These are phyloP conservation scores for Exserohilum rostratum DNA, from an alignment of 2,329 filamentous ascomycete genomes.

Conservation along the genomic window DNA sequence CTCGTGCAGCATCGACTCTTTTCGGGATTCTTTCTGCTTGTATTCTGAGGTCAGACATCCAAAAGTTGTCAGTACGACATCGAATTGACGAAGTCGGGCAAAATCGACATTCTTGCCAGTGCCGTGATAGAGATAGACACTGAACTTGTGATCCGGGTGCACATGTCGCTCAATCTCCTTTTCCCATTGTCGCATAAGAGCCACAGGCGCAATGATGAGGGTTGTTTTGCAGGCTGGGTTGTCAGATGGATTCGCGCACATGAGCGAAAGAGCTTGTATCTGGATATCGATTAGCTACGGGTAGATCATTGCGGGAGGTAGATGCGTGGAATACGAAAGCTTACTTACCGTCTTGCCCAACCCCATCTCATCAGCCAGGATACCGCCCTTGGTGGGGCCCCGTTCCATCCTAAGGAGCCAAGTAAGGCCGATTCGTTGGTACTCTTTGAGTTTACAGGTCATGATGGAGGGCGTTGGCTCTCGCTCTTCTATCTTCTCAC, in stretches of 20 bases:
- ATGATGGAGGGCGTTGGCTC: conserved; percentile 74
- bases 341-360: conserved; percentile 75
- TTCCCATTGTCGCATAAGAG: conserved; percentile 83
- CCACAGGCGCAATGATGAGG: conserved; percentile 81
- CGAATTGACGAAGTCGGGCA: conserved; percentile 66
- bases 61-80: conserved; percentile 81
- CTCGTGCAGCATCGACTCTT: conserved; percentile 52
- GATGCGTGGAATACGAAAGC: not conserved
- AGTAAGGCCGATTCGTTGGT: conserved; percentile 77
- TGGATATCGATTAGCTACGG: conserved; percentile 1
- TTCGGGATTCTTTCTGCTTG: conserved; percentile 63
- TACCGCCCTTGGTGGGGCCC: conserved; percentile 73
- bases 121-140: conserved; percentile 73
- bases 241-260: conserved; percentile 69
- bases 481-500: conserved; percentile 59
- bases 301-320: not conserved
- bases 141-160: conserved; percentile 63
- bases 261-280: conserved; percentile 74
- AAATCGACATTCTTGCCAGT: conserved; percentile 60
- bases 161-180: conserved; percentile 77
- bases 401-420: conserved; percentile 80
- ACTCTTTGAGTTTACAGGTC: conserved; percentile 73
- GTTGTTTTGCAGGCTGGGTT: conserved; percentile 70
- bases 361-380: conserved; percentile 71
- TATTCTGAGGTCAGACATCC: conserved; percentile 72